phyloP scores from a whole-genome alignment of 768 basidiomycete genomes.

The Lentinula aciculospora region DNA sequence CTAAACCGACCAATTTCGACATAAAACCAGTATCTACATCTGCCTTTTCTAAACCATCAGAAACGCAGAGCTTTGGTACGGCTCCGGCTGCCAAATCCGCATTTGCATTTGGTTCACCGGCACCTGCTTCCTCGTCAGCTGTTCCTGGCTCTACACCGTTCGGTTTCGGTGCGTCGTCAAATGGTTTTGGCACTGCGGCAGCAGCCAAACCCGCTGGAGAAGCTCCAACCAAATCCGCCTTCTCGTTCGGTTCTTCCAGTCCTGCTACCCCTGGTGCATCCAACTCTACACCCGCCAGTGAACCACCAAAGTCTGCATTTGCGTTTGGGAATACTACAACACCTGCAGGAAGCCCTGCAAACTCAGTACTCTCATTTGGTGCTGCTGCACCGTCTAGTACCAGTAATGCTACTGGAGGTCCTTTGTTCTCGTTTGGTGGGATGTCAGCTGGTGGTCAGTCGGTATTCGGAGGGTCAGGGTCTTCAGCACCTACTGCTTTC shows the following conservation, averaged over 20 bases:
- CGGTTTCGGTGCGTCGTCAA: background rate
- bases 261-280: background rate
- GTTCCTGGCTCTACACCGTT: background rate
- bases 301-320: background rate
- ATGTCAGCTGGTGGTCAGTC: background rate
- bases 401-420: background rate
- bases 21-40: no score
- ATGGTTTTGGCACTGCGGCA: background rate
- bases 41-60: no score
- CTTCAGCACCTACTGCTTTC: background rate
- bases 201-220: conserved; percentile 2
- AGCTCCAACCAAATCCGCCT: background rate
- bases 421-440: background rate
- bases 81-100: background rate
- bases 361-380: conserved; percentile 3
- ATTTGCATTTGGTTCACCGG: background rate
- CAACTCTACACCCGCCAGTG: background rate
- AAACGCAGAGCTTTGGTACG: background rate
- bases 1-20: no score
- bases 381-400: background rate
- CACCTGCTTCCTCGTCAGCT: background rate
- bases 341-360: background rate
- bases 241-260: conserved; percentile 1
- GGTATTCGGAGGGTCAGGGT: background rate
- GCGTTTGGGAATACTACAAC: conserved; percentile 1